Conservation (phyloP, 139 green algal species). For the Diplosphaera chodatii region DNA sequence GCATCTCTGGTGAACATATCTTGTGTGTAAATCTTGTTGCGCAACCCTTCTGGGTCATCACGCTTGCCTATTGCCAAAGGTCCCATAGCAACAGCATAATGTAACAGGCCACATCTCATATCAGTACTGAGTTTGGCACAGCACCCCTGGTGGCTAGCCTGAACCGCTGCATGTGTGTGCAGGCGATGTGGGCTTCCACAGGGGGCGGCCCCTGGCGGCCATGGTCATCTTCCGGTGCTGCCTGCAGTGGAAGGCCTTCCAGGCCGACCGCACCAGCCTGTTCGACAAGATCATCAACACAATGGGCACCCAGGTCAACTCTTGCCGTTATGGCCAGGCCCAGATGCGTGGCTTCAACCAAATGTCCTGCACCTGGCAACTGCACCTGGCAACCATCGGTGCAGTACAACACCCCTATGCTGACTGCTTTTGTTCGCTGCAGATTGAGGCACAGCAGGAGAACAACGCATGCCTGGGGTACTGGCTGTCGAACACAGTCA, state of each 20-base stretch:
- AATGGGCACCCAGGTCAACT: conserved; percentile 64
- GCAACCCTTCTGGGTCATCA: too few species aligned
- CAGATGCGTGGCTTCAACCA: background rate
- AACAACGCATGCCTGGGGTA: conserved; percentile 86
- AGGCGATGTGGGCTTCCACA: conserved; percentile 72
- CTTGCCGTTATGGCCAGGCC: too few species aligned
- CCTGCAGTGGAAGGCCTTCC: conserved; percentile 84
- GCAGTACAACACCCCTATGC: too few species aligned
- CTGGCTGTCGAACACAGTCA: conserved; percentile 95
- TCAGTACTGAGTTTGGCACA: too few species aligned
- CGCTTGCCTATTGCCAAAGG: too few species aligned
- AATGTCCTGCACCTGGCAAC: background rate
- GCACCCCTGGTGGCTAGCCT: background rate
- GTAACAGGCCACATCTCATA: too few species aligned
- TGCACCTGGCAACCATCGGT: too few species aligned
- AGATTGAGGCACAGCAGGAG: conserved; percentile 81
- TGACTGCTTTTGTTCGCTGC: too few species aligned
- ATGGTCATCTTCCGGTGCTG: conserved; percentile 85
- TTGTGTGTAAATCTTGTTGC: background rate
- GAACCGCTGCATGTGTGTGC: conserved; percentile 10
- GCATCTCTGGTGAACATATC: conserved; percentile 28
- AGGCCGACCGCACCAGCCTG: conserved; percentile 86
- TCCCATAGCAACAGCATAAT: too few species aligned
- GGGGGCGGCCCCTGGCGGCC: conserved; percentile 77
- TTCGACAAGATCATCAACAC: conserved; percentile 93